Percentiles rank a stretch among this genome's conserved stretches.
Conservation (phyloP, 306 rosid species). For the Corylus avellana region DNA sequence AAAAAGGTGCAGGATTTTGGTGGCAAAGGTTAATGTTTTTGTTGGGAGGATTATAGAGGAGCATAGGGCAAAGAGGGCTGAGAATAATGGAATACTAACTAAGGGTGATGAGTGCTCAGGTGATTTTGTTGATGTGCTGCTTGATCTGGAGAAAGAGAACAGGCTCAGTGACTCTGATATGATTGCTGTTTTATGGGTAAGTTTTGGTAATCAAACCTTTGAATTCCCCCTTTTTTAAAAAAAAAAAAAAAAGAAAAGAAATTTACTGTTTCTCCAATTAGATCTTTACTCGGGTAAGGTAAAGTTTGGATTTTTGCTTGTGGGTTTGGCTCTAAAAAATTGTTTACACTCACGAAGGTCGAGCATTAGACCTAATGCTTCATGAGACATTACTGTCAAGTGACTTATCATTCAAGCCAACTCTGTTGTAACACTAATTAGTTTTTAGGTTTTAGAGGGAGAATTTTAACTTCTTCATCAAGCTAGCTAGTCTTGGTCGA, state of each 20-base stretch:
- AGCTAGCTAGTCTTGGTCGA: too few species aligned
- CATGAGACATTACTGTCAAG: too few species aligned
- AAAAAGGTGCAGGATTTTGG: slow-evolving; percentile 57
- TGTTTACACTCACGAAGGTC: too few species aligned
- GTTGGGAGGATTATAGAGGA: slow-evolving; percentile 68
- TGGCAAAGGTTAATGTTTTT: slow-evolving; percentile 50
- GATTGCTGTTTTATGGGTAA: slow-evolving; percentile 88
- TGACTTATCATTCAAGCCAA: too few species aligned
- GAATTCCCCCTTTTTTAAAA: too few species aligned
- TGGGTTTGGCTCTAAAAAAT: too few species aligned
- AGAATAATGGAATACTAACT: background rate
- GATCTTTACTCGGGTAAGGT: too few species aligned
- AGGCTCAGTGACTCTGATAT: slow-evolving; percentile 65
- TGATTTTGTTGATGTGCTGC: slow-evolving; percentile 83
- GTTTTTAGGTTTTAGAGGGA: background rate
- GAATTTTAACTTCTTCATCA: background rate
- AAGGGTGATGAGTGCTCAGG: slow-evolving; percentile 13
- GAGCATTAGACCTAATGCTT: too few species aligned
- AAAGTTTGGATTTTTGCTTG: too few species aligned
- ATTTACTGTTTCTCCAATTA: too few species aligned
- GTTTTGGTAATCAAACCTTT: background rate
- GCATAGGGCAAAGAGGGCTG: slow-evolving; percentile 38
- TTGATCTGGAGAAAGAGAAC: slow-evolving; percentile 60
- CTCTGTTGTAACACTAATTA: background rate
- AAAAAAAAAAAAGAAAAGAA: too few species aligned